Evolutionary conservation across 768 basidiomycete species (phyloP), one percentile per base, ranked within the genome.

Genomic region (Boletus subparvulus): DNA sequence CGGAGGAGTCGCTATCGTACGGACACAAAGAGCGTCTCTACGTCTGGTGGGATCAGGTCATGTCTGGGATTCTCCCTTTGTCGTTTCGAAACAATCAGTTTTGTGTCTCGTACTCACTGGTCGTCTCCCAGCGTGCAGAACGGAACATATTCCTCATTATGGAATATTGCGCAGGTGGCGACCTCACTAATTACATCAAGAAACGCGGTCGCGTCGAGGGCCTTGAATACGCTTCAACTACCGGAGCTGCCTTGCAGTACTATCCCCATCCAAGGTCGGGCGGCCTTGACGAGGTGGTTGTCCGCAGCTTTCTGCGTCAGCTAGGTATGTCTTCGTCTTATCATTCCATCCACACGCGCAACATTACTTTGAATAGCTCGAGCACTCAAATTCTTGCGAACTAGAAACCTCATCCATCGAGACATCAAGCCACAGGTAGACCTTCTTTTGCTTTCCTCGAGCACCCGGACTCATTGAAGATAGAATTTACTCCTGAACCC

Each of bases 131-230:
- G 88, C 83, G 86, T 46, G 86, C 87, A 3, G 87, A 90, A 62
- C 80, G 80, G 54, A 83, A 89, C 65, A 88, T 92, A 65, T 98
- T 97, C 76, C 86, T 99, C 54, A 88, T 99, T 65, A 99, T 98
- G 88, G 96, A 97, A 65, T 98, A 85, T 71, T 98, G 97, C 70
- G 85, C 94, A 1, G 96, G 95, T 2, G 95, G 95, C 3, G 97
- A 99, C 74, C 84, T 99, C 47, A 92, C 94, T 0, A 86, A 92
- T 63, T 98, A 98, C 67, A 96, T 98, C 80, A 94, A 94, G 86
- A 94, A 92, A 69, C 87, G 95, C n/a, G 97, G 96, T 16, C 84
- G 88, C 17, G 87, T 98, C 44, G 90, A 96, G 46, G 87, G 88
- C 4, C 80, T 98, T 13, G 90, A 95, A 69, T 96, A 92, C 56